Base-by-base conservation (phyloP, 2,329 filamentous ascomycete genomes). In the Sarocladiaceae sp. region DNA sequence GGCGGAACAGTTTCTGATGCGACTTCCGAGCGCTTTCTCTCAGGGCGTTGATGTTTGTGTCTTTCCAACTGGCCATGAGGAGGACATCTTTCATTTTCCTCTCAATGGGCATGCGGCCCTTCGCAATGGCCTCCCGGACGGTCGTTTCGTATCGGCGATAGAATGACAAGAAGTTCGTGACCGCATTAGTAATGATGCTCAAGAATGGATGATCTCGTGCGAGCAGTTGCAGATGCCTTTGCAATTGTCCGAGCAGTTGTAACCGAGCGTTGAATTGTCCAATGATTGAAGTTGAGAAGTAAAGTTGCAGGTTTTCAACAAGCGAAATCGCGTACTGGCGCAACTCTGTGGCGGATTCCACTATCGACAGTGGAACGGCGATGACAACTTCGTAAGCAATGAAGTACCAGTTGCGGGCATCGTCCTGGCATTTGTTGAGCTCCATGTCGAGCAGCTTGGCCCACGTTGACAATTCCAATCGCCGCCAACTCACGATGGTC, bases 21-120 rank as follows among this genome's bases (percentile, higher is more conserved):
- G 92, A 97, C 55, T 86, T 87, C 60, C 87, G 86, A 1, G 94
- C 91, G 67, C 93, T 97, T 63, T 97, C 91, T 58, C 86, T 83
- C 15, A 99, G 74, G 1, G 90, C 89, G 46, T 87, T 86, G 56
- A 99, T 95, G 62, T 97, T 99, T 20, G 90, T 96, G 60, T 99
- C 94, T 66, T 96, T 97, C 95, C 95, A 99, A 67, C 91, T 97
- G 7, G 92, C 91, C 60, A 99, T 75, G 50, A 96, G 83, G 15
- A 99, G 80, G n/a, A 97, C 85, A 59, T 97, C 89, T 65, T 88
- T 93, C 79, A 97, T 90, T 53, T 90, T 84, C 69, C 91, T 96
- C 66, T 97, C 93, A n/a, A 97, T 77, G 0, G 79, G 76, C 6
- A 77, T 73, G 52, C 90, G 83, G n/a, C 86, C 88, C 40, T 81